Evolutionary conservation across 352 stramenopile species (phyloP).

Genomic region (Globisporangium solare): DNA sequence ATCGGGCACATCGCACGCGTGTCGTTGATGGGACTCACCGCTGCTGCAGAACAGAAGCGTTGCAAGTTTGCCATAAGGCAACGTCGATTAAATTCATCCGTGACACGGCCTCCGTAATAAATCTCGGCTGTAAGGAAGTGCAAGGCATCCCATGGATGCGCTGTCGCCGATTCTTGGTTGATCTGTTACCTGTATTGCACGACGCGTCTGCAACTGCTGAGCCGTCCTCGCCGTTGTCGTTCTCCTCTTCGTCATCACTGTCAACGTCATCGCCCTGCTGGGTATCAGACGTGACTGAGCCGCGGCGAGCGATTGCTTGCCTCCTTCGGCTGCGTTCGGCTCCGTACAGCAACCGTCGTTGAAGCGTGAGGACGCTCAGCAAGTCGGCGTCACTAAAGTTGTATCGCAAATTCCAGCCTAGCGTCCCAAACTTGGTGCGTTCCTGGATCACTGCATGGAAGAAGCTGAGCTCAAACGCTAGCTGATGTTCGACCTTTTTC

Average conservation of each 20-base stretch:
- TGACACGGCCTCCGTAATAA: constrained; percentile 79
- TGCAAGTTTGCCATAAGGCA: constrained; percentile 64
- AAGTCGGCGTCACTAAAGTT: constrained; percentile 81
- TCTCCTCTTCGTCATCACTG: constrained; percentile 4
- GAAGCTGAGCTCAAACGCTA: constrained; percentile 72
- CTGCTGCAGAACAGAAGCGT: constrained; percentile 45
- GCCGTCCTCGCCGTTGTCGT: neutral
- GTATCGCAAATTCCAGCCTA: constrained; percentile 78
- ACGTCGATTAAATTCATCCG: constrained; percentile 74
- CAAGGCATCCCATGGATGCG: constrained; percentile 67
- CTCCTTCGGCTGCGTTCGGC: constrained; percentile 1
- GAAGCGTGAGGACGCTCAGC: constrained; percentile 56
- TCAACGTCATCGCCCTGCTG: constrained; percentile 1
- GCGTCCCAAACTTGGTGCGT: constrained; percentile 62
- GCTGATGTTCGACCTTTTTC: constrained; percentile 33
- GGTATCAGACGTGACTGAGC: constrained; percentile 3
- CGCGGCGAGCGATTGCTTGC: neutral
- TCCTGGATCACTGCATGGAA: constrained; percentile 80
- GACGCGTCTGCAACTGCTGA: neutral
- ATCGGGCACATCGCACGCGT: neutral
- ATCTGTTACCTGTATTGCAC: neutral
- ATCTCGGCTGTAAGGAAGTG: constrained; percentile 78
- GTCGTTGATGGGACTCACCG: constrained; percentile 10
- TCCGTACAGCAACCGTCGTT: constrained; percentile 39
- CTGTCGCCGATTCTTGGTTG: neutral